Evolutionary conservation across 1,284 basidiomycete species (phyloP).

Genomic region (Cryptococcus maquisensis): DNA sequence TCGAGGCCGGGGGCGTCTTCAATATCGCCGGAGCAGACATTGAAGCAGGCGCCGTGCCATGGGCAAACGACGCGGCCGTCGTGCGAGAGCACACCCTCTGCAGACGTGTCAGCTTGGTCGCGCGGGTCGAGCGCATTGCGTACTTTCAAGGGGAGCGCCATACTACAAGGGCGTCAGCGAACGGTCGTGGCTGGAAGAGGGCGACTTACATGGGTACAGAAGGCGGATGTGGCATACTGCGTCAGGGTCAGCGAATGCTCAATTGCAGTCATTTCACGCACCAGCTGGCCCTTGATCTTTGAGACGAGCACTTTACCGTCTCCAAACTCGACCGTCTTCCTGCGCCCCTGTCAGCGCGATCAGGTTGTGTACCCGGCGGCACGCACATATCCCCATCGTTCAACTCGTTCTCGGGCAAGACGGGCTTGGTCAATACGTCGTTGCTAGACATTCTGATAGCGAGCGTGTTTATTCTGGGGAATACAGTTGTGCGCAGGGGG

Average conservation of each 20-base stretch:
- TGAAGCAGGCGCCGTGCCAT: slow-evolving; percentile 93
- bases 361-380: not conserved
- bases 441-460: slow-evolving; percentile 1
- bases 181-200: not conserved
- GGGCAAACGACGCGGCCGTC: slow-evolving; percentile 79
- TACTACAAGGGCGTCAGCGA: slow-evolving; percentile 27
- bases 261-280: slow-evolving; percentile 13
- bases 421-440: slow-evolving; percentile 21
- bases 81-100: slow-evolving; percentile 79
- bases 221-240: slow-evolving; percentile 67
- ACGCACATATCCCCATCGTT: slow-evolving; percentile 70
- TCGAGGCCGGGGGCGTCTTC: slow-evolving; percentile 88
- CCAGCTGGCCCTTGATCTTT: slow-evolving; percentile 63
- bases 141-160: slow-evolving; percentile 41
- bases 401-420: slow-evolving; percentile 54
- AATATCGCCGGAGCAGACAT: slow-evolving; percentile 62
- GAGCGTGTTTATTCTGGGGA: not conserved
- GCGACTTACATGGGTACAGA: slow-evolving; percentile 67
- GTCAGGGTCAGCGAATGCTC: slow-evolving; percentile 45
- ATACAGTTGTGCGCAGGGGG: too few species aligned
- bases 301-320: slow-evolving; percentile 74
- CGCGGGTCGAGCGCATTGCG: not conserved
- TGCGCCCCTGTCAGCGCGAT: slow-evolving; percentile 8
- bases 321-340: slow-evolving; percentile 67
- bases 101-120: slow-evolving; percentile 2